Evolutionary conservation across 768 basidiomycete species (phyloP).

Genomic region (Suillus brevipes): DNA sequence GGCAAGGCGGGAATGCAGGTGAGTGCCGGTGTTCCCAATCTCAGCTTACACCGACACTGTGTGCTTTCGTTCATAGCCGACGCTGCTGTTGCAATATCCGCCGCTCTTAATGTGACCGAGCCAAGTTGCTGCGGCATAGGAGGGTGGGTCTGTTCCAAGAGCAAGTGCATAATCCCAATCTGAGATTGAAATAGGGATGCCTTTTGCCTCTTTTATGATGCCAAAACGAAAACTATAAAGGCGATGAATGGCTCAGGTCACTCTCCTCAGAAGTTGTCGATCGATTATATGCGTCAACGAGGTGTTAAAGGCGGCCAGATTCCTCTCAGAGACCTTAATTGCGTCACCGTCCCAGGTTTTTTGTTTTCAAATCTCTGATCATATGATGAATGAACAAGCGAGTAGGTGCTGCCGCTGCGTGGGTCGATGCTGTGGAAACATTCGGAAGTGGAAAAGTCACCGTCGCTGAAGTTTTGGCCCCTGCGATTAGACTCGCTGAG

Average conservation of each 20-base stretch:
- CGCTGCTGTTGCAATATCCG: constrained; percentile 92
- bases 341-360: constrained; percentile 85
- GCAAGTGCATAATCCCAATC: constrained; percentile 14
- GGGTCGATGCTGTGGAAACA: constrained; percentile 84
- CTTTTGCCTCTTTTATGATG: constrained; percentile 92
- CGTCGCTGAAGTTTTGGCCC: constrained; percentile 73
- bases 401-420: constrained; percentile 88
- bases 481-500: constrained; percentile 90
- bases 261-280: constrained; percentile 74
- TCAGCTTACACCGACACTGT: neutral
- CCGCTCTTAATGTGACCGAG: constrained; percentile 90
- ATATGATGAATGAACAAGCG: constrained; percentile 13
- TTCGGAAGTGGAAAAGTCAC: constrained; percentile 73
- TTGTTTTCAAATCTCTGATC: neutral
- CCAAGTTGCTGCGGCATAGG: constrained; percentile 91
- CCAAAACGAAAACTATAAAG: constrained; percentile 75
- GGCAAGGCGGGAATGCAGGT: constrained; percentile 96
- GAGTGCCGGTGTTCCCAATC: constrained; percentile 18
- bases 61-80: constrained; percentile 56
- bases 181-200: constrained; percentile 57
- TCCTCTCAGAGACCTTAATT: constrained; percentile 78
- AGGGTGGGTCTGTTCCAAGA: constrained; percentile 49
- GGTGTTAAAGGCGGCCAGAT: constrained; percentile 72
- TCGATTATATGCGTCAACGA: constrained; percentile 68
- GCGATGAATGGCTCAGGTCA: constrained; percentile 92